Base-by-base conservation (phyloP, 1,284 basidiomycete genomes). In the Rhodotorula sp. region DNA sequence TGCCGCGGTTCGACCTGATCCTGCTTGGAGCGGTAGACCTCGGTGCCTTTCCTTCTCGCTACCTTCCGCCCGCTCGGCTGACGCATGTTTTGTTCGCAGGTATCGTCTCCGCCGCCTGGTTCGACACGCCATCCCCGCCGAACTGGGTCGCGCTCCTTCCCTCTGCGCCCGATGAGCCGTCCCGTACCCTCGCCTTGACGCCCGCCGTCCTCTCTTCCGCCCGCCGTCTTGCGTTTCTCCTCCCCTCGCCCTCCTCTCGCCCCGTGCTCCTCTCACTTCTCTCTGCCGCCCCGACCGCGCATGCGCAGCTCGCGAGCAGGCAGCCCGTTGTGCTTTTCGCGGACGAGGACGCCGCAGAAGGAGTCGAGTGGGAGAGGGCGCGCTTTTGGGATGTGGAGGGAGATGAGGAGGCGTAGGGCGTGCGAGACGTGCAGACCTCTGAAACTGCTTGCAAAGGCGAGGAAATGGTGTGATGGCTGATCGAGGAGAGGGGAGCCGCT, bases 1-100 rank as follows among this genome's bases (percentile, higher is more conserved):
- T 94, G 85, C 94, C 94, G 72, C 86, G 94, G 56, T 97, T 97
- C 81, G 94, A 97, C 81, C 87, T 97, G 79, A 90, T 96, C 82
- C 87, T 97, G 56, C 89, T 97, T 62, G 94, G 94, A 64, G 88
- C 93, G 86, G 94, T 92, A 4, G 29, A 55, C 0, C 56, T 56
- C 27, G 69, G 65, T 67, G 41, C 37, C 50, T 10, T 2, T 12
- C 8, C 13, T 55, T 21, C 5, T 1, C 10, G n/a, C n/a, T n/a
- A n/a, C 27, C 21, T 29, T 27, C 21, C 25, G 12, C 12, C 6
- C 22, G 0, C n/a, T 27, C 0, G 0, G 6, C 34, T 27, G 0
- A 3, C 46, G 12, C 37, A n/a, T 4, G 22, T 29, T 0, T 34
- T 29, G 2, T 19, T 9, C 37, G 17, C 39, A 60, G 96, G 95